A percentile compares a stretch with the other conserved stretches of the same genome.
Evolutionary conservation across 2,329 filamentous ascomycete species (phyloP).

Genomic region (Fusarium albidum): DNA sequence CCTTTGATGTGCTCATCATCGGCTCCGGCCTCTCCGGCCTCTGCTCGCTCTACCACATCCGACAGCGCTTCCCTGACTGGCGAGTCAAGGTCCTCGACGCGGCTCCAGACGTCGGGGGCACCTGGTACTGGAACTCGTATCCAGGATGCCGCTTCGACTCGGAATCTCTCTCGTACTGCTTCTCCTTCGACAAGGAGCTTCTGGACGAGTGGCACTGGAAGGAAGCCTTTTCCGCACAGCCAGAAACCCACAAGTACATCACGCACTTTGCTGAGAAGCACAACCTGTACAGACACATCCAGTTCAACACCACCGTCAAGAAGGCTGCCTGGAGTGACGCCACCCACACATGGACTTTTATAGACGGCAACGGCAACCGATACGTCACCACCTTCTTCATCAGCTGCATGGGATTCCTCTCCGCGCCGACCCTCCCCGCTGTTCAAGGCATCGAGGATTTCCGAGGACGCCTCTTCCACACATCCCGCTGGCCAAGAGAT

Average conservation of each 20-base stretch:
- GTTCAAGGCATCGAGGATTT: constrained; percentile 24
- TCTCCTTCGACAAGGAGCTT: constrained; percentile 29
- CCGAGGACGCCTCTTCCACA: constrained; percentile 19
- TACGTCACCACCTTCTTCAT: constrained; percentile 22
- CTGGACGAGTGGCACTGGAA: constrained; percentile 34
- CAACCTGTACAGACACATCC: constrained; percentile 49
- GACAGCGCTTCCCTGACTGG: constrained; percentile 40
- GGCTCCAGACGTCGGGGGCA: constrained; percentile 33
- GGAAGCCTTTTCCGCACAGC: constrained; percentile 50
- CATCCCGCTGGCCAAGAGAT: constrained; percentile 27
- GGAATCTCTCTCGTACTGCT: constrained; percentile 50
- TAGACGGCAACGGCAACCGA: not conserved
- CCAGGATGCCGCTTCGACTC: constrained; percentile 49
- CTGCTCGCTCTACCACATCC: constrained; percentile 50
- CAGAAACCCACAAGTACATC: constrained; percentile 53
- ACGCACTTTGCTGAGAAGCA: constrained; percentile 51
- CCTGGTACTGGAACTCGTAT: constrained; percentile 40
- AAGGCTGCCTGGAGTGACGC: constrained; percentile 11
- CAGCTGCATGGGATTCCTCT: constrained; percentile 26
- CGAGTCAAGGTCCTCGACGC: constrained; percentile 29
- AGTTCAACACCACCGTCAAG: constrained; percentile 18
- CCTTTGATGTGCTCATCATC: constrained; percentile 32
- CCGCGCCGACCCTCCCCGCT: constrained; percentile 20
- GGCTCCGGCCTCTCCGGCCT: constrained; percentile 48
- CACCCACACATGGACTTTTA: constrained; percentile 10